phyloP scores from a whole-genome alignment of 345 rosid species.

The Moricandia arvensis region DNA sequence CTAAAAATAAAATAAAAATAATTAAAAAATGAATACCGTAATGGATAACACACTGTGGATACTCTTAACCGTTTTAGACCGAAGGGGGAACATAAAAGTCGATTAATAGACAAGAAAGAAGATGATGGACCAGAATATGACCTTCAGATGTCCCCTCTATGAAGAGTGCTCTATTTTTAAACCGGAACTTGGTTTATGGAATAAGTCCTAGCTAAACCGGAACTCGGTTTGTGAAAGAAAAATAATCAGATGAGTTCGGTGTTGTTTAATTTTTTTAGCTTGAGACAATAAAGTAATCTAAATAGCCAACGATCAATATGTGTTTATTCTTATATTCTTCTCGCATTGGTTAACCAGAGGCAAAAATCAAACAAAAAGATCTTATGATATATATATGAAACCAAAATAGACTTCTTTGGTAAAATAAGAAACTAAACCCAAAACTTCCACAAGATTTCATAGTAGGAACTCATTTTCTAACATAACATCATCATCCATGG shows the following conservation, averaged over 20 bases:
- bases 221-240: background rate
- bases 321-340: background rate
- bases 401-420: constrained; percentile 1
- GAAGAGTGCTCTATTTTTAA: constrained; percentile 16
- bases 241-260: constrained; percentile 8
- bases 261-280: constrained; percentile 14
- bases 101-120: background rate
- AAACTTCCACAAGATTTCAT: constrained; percentile 1
- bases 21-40: too few relatives aligned
- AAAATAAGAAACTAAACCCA: constrained; percentile 19
- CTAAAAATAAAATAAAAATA: too few relatives aligned
- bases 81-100: background rate
- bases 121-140: constrained; percentile 35
- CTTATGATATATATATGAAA: constrained; percentile 4
- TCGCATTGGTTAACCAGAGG: constrained; percentile 7
- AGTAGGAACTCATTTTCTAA: constrained; percentile 3
- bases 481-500: constrained; percentile 13
- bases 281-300: background rate
- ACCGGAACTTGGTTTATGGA: background rate
- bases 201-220: background rate
- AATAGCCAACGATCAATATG: background rate
- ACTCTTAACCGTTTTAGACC: background rate
- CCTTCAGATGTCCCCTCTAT: constrained; percentile 43
- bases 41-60: too few relatives aligned
- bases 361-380: constrained; percentile 15